Conservation (phyloP, 768 basidiomycete species). For the Boletus tylopilopsis region DNA sequence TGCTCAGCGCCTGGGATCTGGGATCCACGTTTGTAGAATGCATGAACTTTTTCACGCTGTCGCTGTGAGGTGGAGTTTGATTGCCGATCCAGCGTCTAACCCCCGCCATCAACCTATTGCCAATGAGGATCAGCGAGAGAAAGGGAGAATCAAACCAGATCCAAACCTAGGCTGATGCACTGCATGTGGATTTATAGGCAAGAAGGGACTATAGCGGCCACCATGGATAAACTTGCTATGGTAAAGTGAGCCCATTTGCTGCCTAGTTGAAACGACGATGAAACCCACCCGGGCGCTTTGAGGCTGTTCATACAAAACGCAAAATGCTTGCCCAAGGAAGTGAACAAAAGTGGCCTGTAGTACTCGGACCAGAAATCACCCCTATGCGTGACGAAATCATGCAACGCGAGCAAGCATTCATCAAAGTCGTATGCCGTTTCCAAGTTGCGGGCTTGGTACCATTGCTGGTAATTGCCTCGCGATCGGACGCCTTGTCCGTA, state of each 20-base stretch:
- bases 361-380: slow-evolving; percentile 89
- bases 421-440: slow-evolving; percentile 61
- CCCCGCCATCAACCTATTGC: slow-evolving; percentile 65
- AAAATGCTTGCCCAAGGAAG: slow-evolving; percentile 83
- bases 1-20: slow-evolving; percentile 27
- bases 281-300: slow-evolving; percentile 71
- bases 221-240: slow-evolving; percentile 66
- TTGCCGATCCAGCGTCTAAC: slow-evolving; percentile 76
- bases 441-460: slow-evolving; percentile 77
- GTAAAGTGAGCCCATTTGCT: not conserved
- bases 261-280: not conserved
- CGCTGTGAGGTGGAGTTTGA: slow-evolving; percentile 38
- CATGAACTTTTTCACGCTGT: slow-evolving; percentile 40
- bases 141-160: slow-evolving; percentile 21
- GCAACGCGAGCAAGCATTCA: slow-evolving; percentile 60
- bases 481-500: slow-evolving; percentile 48
- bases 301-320: slow-evolving; percentile 90
- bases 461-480: slow-evolving; percentile 75
- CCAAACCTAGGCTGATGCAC: slow-evolving; percentile 38
- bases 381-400: slow-evolving; percentile 52
- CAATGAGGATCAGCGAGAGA: slow-evolving; percentile 1
- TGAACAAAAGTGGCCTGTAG: slow-evolving; percentile 81
- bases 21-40: slow-evolving; percentile 25
- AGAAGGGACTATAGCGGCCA: slow-evolving; percentile 73
- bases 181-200: slow-evolving; percentile 46